Evolutionary conservation across 2,329 filamentous ascomycete genomes (phyloP), one percentile per base, ranked within the genome.

Genomic region (Pseudogymnoascus sp.): DNA sequence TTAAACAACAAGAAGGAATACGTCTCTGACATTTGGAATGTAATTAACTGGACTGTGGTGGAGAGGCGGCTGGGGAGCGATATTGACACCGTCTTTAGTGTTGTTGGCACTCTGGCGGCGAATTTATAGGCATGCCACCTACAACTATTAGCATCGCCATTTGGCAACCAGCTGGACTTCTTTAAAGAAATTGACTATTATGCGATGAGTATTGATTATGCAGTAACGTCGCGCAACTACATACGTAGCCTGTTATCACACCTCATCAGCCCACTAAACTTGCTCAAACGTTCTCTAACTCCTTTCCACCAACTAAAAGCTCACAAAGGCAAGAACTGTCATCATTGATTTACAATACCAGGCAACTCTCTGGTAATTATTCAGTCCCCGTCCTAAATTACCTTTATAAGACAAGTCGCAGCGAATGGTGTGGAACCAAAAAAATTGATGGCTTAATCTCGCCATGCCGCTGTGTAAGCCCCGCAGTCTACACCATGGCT

Each of bases 1-100:
- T 79, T 88, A 64, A 92, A 92, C 70, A 85, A 86, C 65, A 91
- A 91, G 75, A 87, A 86, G 0, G 84, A 85, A 0, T 93, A 93
- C 69, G 82, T 91, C 5, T 83, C 89, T 65, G 88, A 88, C 66
- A 89, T 91, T 69, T 92, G 88, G 89, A 85, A 85, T 36, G 84
- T 92, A 34, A 85, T 92, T 71, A 91, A 91, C 77, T 92, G 89
- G 89, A 84, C 87, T 76, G 86, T 82, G 4, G 83, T 85, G 1
- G 88, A 90, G 77, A 75, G 80, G 64, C 81, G 88, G 31, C 90
- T 84, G 73, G 68, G 75, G 1, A 82, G 82, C 2, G 75, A 68
- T 3, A 74, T 75, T 3, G 78, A 80, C 8, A 78, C 21, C 6
- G 65, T 68, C 9, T 69, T 69, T 63, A 67, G 68, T 61, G 18